Evolutionary conservation across 768 basidiomycete genomes (phyloP).

Genomic region (Strobilomyces confusus): DNA sequence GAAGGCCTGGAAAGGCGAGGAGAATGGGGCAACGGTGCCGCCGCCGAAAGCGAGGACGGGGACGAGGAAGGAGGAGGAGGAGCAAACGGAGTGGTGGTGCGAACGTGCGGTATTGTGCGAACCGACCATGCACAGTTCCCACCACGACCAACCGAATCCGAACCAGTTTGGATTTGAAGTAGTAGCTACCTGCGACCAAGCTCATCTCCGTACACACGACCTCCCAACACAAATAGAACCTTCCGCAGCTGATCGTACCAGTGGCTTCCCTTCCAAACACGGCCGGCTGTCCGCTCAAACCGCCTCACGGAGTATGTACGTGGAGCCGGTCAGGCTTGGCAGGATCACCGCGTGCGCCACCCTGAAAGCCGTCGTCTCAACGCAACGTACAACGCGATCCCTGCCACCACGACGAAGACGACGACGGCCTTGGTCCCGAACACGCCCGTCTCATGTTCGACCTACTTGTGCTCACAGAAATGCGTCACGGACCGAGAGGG

Average conservation of each 20-base stretch:
- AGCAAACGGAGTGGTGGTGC: conserved; percentile 7
- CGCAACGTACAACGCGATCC: conserved; percentile 39
- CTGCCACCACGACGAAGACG: conserved; percentile 37
- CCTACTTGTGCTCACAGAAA: conserved; percentile 35
- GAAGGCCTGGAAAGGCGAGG: conserved; percentile 11
- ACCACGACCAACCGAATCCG: conserved; percentile 19
- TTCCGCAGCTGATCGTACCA: conserved; percentile 6
- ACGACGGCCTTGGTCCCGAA: conserved; percentile 47
- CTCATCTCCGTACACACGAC: conserved; percentile 13
- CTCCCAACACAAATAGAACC: not conserved
- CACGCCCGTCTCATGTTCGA: conserved; percentile 71
- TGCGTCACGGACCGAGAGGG: not conserved
- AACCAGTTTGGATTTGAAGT: conserved; percentile 19
- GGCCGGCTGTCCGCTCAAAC: not conserved
- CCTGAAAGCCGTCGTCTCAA: conserved; percentile 39
- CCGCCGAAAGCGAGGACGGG: conserved; percentile 3
- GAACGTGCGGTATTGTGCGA: conserved; percentile 18
- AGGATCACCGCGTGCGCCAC: conserved; percentile 14
- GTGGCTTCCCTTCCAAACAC: conserved; percentile 9
- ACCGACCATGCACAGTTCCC: conserved; percentile 22
- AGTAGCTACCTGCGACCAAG: not conserved
- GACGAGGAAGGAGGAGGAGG: conserved; percentile 4
- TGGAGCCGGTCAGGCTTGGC: not conserved
- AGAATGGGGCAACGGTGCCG: conserved; percentile 16
- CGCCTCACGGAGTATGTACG: not conserved